Evolutionary conservation across 257 asterid species (phyloP).

Genomic region (Solanum appendiculatum): DNA sequence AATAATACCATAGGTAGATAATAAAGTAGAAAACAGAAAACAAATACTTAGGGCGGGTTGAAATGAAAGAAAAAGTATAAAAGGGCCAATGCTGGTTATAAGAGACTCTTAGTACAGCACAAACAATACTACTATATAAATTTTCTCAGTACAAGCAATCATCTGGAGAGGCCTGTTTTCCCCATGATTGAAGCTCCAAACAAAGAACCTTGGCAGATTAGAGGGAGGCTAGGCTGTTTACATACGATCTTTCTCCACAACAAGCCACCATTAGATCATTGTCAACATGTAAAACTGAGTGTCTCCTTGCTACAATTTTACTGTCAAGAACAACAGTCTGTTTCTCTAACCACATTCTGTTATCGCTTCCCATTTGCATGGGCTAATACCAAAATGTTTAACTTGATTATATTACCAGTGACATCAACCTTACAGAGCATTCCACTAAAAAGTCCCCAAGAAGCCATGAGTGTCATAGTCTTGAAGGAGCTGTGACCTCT

Average conservation of each 20-base stretch:
- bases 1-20: no score
- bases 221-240: conserved; percentile 35
- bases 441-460: conserved; percentile 25
- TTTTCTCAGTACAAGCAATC: background rate
- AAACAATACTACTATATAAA: no score
- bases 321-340: conserved; percentile 3
- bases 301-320: background rate
- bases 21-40: no score
- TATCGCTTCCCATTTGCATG: conserved; percentile 19
- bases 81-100: no score
- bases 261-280: conserved; percentile 14
- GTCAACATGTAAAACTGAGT: background rate
- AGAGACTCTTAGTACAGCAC: background rate
- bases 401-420: background rate
- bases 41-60: no score
- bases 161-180: background rate
- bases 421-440: conserved; percentile 18
- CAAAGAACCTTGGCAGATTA: background rate
- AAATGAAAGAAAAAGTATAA: no score
- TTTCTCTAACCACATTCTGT: conserved; percentile 9
- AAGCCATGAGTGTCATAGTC: background rate
- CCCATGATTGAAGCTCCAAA: background rate
- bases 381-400: conserved; percentile 7
- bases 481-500: conserved; percentile 19
- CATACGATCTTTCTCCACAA: conserved; percentile 18